Evolutionary conservation across 2,329 filamentous ascomycete genomes (phyloP).

Genomic region (Arthrobotrys entomopaga): DNA sequence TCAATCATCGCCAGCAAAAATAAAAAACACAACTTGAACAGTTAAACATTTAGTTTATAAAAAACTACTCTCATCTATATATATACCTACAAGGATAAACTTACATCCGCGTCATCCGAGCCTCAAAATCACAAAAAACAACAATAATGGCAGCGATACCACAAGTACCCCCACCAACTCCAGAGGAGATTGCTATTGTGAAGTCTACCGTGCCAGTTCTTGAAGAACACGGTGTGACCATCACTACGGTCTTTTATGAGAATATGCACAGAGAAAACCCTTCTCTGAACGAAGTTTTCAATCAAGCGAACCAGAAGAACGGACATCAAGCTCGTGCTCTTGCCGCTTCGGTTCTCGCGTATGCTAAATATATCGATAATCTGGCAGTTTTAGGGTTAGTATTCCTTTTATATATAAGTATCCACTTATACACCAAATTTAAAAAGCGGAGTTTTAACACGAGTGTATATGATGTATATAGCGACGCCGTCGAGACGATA

Average conservation of each 20-base stretch:
- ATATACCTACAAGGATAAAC: not conserved
- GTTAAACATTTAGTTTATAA: too few relatives aligned
- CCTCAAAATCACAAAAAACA: not conserved
- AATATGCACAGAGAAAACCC: constrained; percentile 74
- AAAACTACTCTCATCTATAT: not conserved
- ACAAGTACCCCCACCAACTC: constrained; percentile 65
- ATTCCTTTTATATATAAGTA: not conserved
- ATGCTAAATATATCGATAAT: constrained; percentile 72
- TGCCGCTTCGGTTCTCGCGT: constrained; percentile 75
- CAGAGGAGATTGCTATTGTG: constrained; percentile 75
- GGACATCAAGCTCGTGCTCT: constrained; percentile 77
- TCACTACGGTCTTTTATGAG: constrained; percentile 78
- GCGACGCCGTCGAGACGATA: constrained; percentile 72
- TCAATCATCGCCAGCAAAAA: too few relatives aligned
- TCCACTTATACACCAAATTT: not conserved
- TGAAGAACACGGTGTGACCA: constrained; percentile 73
- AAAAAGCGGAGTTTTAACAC: not conserved
- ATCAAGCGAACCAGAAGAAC: constrained; percentile 73
- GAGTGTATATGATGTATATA: constrained; percentile 39
- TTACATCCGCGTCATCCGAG: constrained; percentile 4
- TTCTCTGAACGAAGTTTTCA: constrained; percentile 76
- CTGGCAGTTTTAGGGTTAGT: constrained; percentile 40
- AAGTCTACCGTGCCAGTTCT: constrained; percentile 81
- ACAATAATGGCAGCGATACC: constrained; percentile 22
- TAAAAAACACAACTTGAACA: too few relatives aligned